Evolutionary conservation across 129 eudicot species (phyloP).

Genomic region (Ambrosia artemisiifolia): DNA sequence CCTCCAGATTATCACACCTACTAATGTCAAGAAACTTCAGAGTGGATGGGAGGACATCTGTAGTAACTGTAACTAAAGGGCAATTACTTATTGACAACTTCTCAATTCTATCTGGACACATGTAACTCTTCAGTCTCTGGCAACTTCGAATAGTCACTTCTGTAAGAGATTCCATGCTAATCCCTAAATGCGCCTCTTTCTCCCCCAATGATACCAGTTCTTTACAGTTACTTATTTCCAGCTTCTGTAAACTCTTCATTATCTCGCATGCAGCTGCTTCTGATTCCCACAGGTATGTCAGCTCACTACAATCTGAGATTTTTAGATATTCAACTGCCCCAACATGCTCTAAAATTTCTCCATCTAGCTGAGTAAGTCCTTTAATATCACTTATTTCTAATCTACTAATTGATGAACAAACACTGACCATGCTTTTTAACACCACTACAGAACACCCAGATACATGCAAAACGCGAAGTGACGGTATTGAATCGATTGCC

Average conservation of each 20-base stretch:
- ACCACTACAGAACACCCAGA: too few species aligned
- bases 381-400: too few species aligned
- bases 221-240: not conserved
- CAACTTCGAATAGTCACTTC: not conserved
- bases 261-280: not conserved
- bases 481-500: not conserved
- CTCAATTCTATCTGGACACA: not conserved
- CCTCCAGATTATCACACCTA: too few species aligned
- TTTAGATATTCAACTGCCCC: slow-evolving; percentile 1
- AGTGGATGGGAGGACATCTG: too few species aligned
- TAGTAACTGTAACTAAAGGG: too few species aligned
- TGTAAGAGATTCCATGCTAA: not conserved
- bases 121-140: too few species aligned
- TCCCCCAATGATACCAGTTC: slow-evolving; percentile 19
- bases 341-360: not conserved
- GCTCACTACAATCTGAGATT: not conserved
- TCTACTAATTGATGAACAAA: too few species aligned
- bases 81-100: too few species aligned
- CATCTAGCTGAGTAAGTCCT: too few species aligned
- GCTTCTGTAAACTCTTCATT: slow-evolving; percentile 11
- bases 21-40: too few species aligned
- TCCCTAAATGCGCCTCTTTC: slow-evolving; percentile 4
- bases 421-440: too few species aligned
- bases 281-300: slow-evolving; percentile 20
- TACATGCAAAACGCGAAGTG: too few species aligned